Evolutionary conservation across 2,329 filamentous ascomycete genomes (phyloP).

Genomic region (Drechslerella stenobrocha): DNA sequence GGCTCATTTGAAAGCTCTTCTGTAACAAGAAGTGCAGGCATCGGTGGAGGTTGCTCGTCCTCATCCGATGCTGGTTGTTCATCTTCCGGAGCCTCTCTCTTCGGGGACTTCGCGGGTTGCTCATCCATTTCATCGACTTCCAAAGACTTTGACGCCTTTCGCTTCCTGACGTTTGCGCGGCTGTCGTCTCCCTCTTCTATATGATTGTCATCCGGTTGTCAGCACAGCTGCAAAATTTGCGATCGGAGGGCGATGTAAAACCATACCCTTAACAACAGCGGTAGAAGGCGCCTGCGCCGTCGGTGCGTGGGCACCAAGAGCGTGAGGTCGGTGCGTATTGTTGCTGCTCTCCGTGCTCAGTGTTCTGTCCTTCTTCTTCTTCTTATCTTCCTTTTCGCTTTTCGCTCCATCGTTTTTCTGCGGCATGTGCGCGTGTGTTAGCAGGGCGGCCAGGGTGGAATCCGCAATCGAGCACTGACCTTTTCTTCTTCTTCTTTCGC

Average conservation of each 20-base stretch:
- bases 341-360: constrained; percentile 49
- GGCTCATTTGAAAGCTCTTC: constrained; percentile 66
- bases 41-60: constrained; percentile 49
- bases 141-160: constrained; percentile 48
- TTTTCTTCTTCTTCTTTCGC: constrained; percentile 41
- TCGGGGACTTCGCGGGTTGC: constrained; percentile 46
- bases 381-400: constrained; percentile 49
- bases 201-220: background rate
- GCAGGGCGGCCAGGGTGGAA: background rate
- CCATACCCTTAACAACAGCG: constrained; percentile 49
- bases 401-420: constrained; percentile 44
- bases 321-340: constrained; percentile 51
- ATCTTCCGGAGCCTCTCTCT: constrained; percentile 48
- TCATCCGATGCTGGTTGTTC: constrained; percentile 48
- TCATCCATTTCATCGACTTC: constrained; percentile 46
- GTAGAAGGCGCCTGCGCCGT: constrained; percentile 50
- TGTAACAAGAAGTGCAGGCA: constrained; percentile 50
- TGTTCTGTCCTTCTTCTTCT: constrained; percentile 50
- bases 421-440: constrained; percentile 3
- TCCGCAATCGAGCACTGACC: constrained; percentile 5
- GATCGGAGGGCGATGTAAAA: background rate
- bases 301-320: constrained; percentile 51
- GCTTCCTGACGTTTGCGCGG: constrained; percentile 50
- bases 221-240: background rate
- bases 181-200: constrained; percentile 42